A percentile compares a stretch with the other conserved stretches of the same genome.
Conservation (phyloP, 106 monocot species). For the Narthecium ossifragum region DNA sequence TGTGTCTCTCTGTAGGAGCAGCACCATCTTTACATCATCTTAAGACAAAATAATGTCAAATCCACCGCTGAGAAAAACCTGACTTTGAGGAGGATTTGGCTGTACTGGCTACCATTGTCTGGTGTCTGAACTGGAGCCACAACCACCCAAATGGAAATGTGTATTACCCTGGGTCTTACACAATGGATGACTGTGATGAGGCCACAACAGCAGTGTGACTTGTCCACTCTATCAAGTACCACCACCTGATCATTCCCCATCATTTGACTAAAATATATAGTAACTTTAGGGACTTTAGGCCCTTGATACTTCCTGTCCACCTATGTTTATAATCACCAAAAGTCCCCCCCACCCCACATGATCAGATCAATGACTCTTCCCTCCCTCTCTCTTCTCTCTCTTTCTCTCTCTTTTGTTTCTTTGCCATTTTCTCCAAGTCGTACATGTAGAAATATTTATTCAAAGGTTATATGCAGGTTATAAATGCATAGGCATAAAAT, state of each 20-base stretch:
- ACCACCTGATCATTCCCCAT: constrained; percentile 17
- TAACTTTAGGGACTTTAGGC: constrained; percentile 16
- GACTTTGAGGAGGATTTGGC: not conserved
- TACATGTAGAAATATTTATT: constrained; percentile 2
- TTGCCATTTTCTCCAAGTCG: not conserved
- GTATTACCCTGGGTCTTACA: no score
- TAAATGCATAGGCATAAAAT: constrained; percentile 12
- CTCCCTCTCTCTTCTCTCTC: constrained; percentile 6
- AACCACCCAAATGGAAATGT: no score
- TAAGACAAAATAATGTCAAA: constrained; percentile 2
- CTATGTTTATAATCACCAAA: constrained; percentile 13
- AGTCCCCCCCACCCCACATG: constrained; percentile 2
- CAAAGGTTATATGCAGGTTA: constrained; percentile 5
- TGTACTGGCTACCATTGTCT: no score
- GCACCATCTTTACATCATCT: no score
- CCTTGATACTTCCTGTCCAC: constrained; percentile 45
- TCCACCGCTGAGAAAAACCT: not conserved
- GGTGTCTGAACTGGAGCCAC: no score
- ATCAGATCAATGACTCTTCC: constrained; percentile 18
- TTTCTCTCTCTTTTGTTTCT: constrained; percentile 3
- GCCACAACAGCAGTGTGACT: constrained; percentile 12
- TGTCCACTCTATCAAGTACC: constrained; percentile 14
- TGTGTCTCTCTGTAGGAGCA: no score
- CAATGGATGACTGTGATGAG: constrained; percentile 29
- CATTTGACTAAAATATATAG: constrained; percentile 5